Conservation (phyloP, 2,329 filamentous ascomycete species). For the Alternaria sp. region DNA sequence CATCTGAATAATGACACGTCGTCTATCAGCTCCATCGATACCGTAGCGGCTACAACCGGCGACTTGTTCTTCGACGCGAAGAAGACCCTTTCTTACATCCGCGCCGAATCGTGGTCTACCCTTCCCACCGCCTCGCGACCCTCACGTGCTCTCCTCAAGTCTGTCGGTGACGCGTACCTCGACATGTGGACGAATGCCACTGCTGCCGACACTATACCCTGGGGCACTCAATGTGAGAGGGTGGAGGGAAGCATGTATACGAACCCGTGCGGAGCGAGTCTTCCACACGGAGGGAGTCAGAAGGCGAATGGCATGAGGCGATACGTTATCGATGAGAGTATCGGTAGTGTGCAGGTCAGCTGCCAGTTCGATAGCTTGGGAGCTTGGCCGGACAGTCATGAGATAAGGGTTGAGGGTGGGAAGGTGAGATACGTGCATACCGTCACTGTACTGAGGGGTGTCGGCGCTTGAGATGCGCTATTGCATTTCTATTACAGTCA, state of each 20-base stretch:
- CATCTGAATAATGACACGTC: conserved; percentile 30
- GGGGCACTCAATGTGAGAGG: conserved; percentile 37
- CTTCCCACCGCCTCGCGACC: conserved; percentile 25
- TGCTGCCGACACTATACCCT: conserved; percentile 36
- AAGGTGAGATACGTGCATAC: conserved; percentile 44
- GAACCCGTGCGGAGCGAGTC: conserved; percentile 31
- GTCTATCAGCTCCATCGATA: conserved; percentile 33
- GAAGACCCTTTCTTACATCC: conserved; percentile 35
- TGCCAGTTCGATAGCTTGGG: conserved; percentile 41
- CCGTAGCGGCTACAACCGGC: conserved; percentile 36
- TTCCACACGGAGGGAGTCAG: conserved; percentile 32
- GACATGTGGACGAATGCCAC: conserved; percentile 42
- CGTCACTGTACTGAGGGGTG: conserved; percentile 31
- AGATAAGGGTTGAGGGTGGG: conserved; percentile 34
- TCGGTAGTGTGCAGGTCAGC: conserved; percentile 37
- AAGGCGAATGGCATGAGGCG: conserved; percentile 37
- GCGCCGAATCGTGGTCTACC: conserved; percentile 32
- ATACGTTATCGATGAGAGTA: conserved; percentile 38
- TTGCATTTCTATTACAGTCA: background rate
- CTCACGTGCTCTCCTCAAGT: conserved; percentile 34
- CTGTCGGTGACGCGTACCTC: conserved; percentile 36
- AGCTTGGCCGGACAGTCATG: conserved; percentile 36
- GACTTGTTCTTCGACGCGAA: conserved; percentile 40
- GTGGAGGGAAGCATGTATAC: conserved; percentile 35
- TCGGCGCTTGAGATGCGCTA: background rate